These are phyloP conservation scores for Dendrobium officinale DNA, from an alignment of 106 monocot genomes.

Conservation along the genomic window DNA sequence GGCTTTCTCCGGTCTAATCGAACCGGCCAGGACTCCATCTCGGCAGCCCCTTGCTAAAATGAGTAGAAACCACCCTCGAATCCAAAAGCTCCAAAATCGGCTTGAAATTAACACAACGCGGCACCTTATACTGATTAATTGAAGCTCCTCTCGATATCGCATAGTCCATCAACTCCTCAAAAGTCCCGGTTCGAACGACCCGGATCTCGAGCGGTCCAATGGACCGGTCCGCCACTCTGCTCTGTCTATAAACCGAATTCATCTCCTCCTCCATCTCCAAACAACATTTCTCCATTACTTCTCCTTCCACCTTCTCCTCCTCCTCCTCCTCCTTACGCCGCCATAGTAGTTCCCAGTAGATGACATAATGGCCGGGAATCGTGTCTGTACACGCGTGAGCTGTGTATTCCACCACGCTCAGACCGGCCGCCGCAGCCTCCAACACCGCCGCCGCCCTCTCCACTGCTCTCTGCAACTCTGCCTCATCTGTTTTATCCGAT, in stretches of 20 bases:
- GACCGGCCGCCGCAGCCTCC: background rate
- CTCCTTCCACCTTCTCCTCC: background rate
- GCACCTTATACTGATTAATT: slow-evolving; percentile 93
- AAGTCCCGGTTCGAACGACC: slow-evolving; percentile 64
- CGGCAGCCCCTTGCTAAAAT: slow-evolving; percentile 6
- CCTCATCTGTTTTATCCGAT: slow-evolving; percentile 73
- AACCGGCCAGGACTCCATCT: background rate
- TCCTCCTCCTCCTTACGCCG: slow-evolving; percentile 1
- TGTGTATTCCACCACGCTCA: slow-evolving; percentile 61
- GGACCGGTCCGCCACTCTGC: slow-evolving; percentile 63
- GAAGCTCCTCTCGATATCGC: slow-evolving; percentile 79
- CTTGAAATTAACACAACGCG: slow-evolving; percentile 38
- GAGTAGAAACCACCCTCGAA: slow-evolving; percentile 5
- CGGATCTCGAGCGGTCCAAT: slow-evolving; percentile 86
- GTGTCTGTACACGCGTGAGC: slow-evolving; percentile 47
- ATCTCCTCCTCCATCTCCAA: slow-evolving; percentile 70
- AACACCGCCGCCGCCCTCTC: slow-evolving; percentile 43
- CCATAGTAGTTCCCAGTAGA: slow-evolving; percentile 65
- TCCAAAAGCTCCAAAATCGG: slow-evolving; percentile 9
- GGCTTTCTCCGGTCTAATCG: background rate
- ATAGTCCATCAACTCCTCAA: slow-evolving; percentile 88
- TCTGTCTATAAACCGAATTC: slow-evolving; percentile 83
- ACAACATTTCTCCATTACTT: slow-evolving; percentile 52
- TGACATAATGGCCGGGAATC: slow-evolving; percentile 70
- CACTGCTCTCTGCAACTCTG: slow-evolving; percentile 64